Percentiles rank a stretch among this genome's conserved stretches.
Conservation (phyloP, 495 filamentous ascomycete species). For the Hypoxylon subgilvum region DNA sequence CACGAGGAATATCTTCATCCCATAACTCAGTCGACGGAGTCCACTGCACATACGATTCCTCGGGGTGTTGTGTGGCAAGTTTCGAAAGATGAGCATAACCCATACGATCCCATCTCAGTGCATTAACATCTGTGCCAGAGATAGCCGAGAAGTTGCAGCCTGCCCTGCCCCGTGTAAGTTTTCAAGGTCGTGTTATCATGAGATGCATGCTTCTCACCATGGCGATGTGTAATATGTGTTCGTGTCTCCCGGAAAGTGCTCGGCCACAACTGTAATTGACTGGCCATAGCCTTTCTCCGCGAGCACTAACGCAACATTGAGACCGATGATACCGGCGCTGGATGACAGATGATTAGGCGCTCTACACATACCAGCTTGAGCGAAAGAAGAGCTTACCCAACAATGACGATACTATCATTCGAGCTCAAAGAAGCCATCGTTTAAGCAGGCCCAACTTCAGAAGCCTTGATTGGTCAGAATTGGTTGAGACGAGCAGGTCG, state of each 20-base stretch:
- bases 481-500: too few species aligned
- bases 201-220: constrained; percentile 31
- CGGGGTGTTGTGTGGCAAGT: constrained; percentile 20
- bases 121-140: constrained; percentile 42
- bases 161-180: constrained; percentile 29
- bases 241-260: constrained; percentile 44
- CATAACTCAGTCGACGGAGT: constrained; percentile 43
- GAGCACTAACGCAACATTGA: constrained; percentile 45
- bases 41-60: constrained; percentile 36
- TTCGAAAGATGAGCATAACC: constrained; percentile 40
- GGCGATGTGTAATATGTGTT: constrained; percentile 43
- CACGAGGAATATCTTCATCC: constrained; percentile 37
- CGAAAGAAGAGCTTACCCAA: not conserved
- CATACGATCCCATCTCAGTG: constrained; percentile 41
- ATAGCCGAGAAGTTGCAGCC: constrained; percentile 48
- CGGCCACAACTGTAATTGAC: constrained; percentile 40
- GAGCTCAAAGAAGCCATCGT: constrained; percentile 3
- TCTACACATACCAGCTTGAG: not conserved
- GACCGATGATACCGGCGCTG: constrained; percentile 46
- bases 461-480: too few species aligned
- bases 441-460: too few species aligned
- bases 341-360: not conserved
- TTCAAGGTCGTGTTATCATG: not conserved
- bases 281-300: constrained; percentile 38
- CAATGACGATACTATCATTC: constrained; percentile 1